phyloP scores from a whole-genome alignment of 345 rosid species.

The Camelina laxa region DNA sequence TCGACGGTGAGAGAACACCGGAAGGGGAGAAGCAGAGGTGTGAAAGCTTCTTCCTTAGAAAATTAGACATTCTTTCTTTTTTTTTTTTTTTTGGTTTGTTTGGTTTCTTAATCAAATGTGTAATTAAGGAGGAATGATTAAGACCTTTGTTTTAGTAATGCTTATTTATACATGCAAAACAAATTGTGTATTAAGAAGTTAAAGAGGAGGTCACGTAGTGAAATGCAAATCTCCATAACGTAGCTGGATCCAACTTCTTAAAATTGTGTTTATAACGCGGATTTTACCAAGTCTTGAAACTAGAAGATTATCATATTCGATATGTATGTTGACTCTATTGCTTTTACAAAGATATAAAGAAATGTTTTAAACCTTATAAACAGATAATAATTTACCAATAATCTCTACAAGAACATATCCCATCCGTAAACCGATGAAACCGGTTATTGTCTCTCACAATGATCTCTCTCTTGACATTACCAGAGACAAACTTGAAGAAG shows the following conservation, averaged over 20 bases:
- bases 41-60: conserved; percentile 32
- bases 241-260: conserved; percentile 24
- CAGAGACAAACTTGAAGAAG: conserved; percentile 73
- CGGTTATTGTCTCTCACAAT: conserved; percentile 78
- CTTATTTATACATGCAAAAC: conserved; percentile 16
- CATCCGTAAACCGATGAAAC: conserved; percentile 67
- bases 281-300: conserved; percentile 20
- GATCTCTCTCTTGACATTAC: conserved; percentile 62
- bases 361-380: not conserved
- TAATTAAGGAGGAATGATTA: conserved; percentile 16
- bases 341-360: not conserved
- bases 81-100: not conserved
- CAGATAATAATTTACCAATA: conserved; percentile 54
- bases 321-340: not conserved
- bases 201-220: conserved; percentile 46
- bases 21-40: conserved; percentile 42
- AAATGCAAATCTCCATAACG: conserved; percentile 32
- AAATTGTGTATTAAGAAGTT: conserved; percentile 1
- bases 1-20: conserved; percentile 40
- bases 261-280: conserved; percentile 6
- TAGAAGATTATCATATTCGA: conserved; percentile 4
- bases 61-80: conserved; percentile 31
- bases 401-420: conserved; percentile 69
- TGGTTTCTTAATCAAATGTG: conserved; percentile 6
- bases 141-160: not conserved